Conservation (phyloP, 768 basidiomycete species). For the Mycena capillaripes region DNA sequence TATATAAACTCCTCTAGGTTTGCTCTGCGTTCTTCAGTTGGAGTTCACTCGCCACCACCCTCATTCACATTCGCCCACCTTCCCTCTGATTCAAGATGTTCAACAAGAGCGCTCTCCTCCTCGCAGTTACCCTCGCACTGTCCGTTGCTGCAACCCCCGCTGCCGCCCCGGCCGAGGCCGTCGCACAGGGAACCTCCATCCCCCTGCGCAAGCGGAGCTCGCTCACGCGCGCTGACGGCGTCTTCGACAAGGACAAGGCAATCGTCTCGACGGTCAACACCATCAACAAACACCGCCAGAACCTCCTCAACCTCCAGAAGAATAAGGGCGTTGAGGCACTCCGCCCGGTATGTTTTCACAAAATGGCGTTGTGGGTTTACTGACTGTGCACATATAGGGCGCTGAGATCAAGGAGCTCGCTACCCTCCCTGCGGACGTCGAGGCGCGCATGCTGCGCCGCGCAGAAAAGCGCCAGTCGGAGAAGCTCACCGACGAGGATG, state of each 20-base stretch:
- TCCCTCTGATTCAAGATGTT: neutral
- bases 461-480: conserved; percentile 46
- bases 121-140: neutral
- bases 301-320: conserved; percentile 50
- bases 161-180: too few relatives aligned
- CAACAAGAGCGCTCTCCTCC: neutral
- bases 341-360: too few relatives aligned
- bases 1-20: too few relatives aligned
- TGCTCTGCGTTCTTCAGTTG: too few relatives aligned
- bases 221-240: conserved; percentile 27
- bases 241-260: conserved; percentile 39
- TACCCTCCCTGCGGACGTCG: conserved; percentile 29
- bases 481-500: conserved; percentile 49
- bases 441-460: conserved; percentile 17
- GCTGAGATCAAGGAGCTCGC: conserved; percentile 47
- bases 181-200: conserved; percentile 17
- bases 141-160: neutral
- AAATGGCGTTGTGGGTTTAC: too few relatives aligned
- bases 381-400: conserved; percentile 26
- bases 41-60: too few relatives aligned
- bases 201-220: conserved; percentile 26
- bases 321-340: conserved; percentile 43
- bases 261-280: conserved; percentile 25
- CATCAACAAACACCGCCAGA: conserved; percentile 54
- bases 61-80: too few relatives aligned